Percentiles rank a stretch among this genome's conserved stretches.
Conservation (phyloP, 164 flowering plant species). For the Kalanchoe fedtschenkoi region DNA sequence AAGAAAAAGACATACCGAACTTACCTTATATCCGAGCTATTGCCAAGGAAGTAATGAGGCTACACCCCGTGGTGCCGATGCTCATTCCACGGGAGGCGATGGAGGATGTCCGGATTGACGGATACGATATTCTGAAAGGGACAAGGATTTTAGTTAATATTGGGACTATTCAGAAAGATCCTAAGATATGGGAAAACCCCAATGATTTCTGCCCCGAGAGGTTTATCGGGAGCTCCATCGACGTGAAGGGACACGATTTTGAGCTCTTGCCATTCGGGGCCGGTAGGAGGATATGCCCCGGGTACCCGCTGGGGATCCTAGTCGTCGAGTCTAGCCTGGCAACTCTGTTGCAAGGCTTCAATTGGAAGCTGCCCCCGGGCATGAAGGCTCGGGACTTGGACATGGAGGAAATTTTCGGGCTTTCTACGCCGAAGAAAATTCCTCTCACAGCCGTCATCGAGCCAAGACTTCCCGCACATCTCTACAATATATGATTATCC, state of each 20-base stretch:
- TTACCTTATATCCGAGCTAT: conserved; percentile 16
- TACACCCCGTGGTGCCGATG: not conserved
- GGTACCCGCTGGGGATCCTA: conserved; percentile 14
- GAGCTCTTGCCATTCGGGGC: too few species aligned
- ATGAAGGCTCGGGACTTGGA: conserved; percentile 13
- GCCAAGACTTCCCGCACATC: conserved; percentile 10
- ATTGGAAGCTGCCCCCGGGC: conserved; percentile 14
- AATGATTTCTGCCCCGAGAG: conserved; percentile 14
- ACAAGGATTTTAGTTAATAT: conserved; percentile 13
- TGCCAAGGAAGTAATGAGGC: not conserved
- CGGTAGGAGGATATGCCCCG: conserved; percentile 20
- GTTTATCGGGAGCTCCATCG: conserved; percentile 12
- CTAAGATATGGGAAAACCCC: conserved; percentile 14
- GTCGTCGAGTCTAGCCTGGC: conserved; percentile 9
- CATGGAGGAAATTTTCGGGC: conserved; percentile 16
- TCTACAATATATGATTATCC: conserved; percentile 22
- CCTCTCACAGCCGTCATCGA: conserved; percentile 11
- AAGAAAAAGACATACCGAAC: too few species aligned
- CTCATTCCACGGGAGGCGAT: conserved; percentile 4
- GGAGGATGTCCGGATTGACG: conserved; percentile 11
- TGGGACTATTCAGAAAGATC: conserved; percentile 16
- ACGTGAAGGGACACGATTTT: conserved; percentile 20
- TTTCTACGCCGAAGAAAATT: conserved; percentile 8
- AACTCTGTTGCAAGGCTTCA: conserved; percentile 16
- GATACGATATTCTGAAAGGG: conserved; percentile 13